Evolutionary conservation across 352 stramenopile species (phyloP), one percentile per base, ranked within the genome.

Genomic region (Pythium biforme): DNA sequence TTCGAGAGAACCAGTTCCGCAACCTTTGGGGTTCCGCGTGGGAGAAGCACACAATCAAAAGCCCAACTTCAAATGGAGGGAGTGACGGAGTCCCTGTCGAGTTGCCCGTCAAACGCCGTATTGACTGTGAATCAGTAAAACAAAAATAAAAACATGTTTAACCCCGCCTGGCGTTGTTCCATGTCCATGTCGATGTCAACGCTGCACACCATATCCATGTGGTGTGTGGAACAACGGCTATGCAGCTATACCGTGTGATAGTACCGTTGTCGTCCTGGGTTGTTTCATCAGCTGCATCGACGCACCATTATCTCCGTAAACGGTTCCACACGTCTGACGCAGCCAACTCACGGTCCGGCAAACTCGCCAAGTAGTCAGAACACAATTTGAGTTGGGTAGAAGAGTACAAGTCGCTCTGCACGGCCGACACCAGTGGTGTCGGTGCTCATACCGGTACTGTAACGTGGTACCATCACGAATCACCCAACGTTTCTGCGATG

Each of bases 21-120:
- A 43, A 43, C 37, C 37, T n/a, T 43, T 43, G 37, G n/a, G 47
- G 26, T 23, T 51, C 20, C 25, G 20, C 23, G 27, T 27, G 43
- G 31, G 10, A 34, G 31, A 34, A 34, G 12, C 34, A n/a, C 37
- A 43, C 37, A n/a, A 14, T 7, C 11, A 19, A 52, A 20, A 1
- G 2, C 23, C 52, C 54, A 62, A 54, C 55, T 62, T 62, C 55
- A 62, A 62, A 7, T 20, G 0, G 41, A 8, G 22, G 14, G 10
- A 26, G 31, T 62, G 55, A 62, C 55, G 22, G 41, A 2, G 26
- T 22, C 47, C 26, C 27, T 23, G 37, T 43, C 37, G n/a, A 43
- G 6, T 20, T 12, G 46, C 22, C 26, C 29, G 48, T 40, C 48
- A 54, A 54, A 54, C 48, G 19, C 29, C 48, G n/a, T n/a, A n/a